Evolutionary conservation across 352 stramenopile genomes (phyloP), one percentile per base, ranked within the genome.

Genomic region (Phytophthora tentaculata): DNA sequence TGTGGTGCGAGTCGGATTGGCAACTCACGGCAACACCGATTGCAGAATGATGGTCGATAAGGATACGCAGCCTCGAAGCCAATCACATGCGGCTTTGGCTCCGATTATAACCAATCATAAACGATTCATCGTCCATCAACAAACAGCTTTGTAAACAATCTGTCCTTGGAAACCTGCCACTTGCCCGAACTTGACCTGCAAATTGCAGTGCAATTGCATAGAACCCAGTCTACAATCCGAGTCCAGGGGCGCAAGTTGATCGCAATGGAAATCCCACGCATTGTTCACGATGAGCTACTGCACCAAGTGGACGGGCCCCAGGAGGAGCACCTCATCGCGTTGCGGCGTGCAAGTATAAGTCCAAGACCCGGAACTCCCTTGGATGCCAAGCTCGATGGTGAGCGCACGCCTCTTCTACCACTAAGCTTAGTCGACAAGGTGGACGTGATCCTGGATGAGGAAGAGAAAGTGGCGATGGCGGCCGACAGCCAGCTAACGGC

Each of bases 221-320:
- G 35, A 43, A 13, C n/a, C 23, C 66, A 74, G 67, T 70, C 61
- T 60, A 3, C 12, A 69, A 74, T 62, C 47, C 44, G 49, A 28
- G 29, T 9, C 29, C 6, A 56, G 22, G 13, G 17, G 8, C 29
- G 19, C 61, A 70, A 64, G 51, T 57, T 28, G 32, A 59, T 20
- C 20, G 24, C 56, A 29, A 89, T 89, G 81, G 81, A 87, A 16
- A 60, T 85, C 22, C 62, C 76, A 19, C 81, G 69, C 10, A 69
- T 81, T 54, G 53, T 75, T 56, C 77, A 89, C 64, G 81, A 90
- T 53, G 77, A 84, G 61, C 50, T 86, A 26, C 69, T 88, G 20
- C 81, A 77, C 52, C 56, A 80, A 48, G 66, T 88, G 45, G 79
- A 88, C 20, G 76, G 77, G 26, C 68, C 70, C 26, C 79, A 77